phyloP scores from a whole-genome alignment of 495 filamentous ascomycete species.

The Penicillium angulare region DNA sequence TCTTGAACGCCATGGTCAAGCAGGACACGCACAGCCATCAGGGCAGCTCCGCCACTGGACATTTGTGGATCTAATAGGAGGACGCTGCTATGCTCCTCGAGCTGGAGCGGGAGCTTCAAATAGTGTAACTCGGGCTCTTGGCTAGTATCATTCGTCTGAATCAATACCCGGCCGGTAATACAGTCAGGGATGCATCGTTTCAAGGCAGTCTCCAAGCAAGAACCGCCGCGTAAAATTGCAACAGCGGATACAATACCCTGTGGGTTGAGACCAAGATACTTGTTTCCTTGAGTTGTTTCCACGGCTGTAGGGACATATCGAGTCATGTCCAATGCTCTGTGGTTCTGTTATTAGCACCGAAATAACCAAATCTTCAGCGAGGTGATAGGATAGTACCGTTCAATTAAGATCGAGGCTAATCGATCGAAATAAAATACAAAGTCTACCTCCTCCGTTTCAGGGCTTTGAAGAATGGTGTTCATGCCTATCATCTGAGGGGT shows the following conservation, averaged over 20 bases:
- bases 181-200: constrained; percentile 89
- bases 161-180: constrained; percentile 81
- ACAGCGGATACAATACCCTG: constrained; percentile 80
- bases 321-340: constrained; percentile 69
- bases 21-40: constrained; percentile 94
- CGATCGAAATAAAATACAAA: constrained; percentile 98
- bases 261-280: constrained; percentile 65
- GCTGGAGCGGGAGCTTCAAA: constrained; percentile 67
- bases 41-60: constrained; percentile 84
- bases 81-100: constrained; percentile 71
- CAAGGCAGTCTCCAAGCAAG: constrained; percentile 81
- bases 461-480: constrained; percentile 85
- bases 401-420: constrained; percentile 76
- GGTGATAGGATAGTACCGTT: constrained; percentile 54
- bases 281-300: constrained; percentile 62
- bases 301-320: constrained; percentile 60
- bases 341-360: constrained; percentile 3
- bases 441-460: constrained; percentile 76
- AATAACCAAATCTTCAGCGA: background rate
- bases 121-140: constrained; percentile 93
- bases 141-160: constrained; percentile 81
- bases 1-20: constrained; percentile 91
- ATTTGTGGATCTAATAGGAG: constrained; percentile 91
- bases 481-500: constrained; percentile 80
- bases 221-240: constrained; percentile 81